A percentile compares a stretch with the other conserved stretches of the same genome.
Evolutionary conservation across 306 rosid species (phyloP).

Genomic region (apple (Malus domestica)): ASM211411v1 NC_041791.1:6025001-6025500

Average conservation of each 20-base stretch:
- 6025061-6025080: too few relatives aligned
- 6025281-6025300: background rate
- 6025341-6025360: background rate
- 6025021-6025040: too few relatives aligned
- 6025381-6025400: constrained; percentile 44
- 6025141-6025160: background rate
- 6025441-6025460: constrained; percentile 25
- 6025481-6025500: constrained; percentile 12
- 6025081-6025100: too few relatives aligned
- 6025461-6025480: constrained; percentile 15
- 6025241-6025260: constrained; percentile 27
- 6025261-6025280: constrained; percentile 22
- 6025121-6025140: background rate
- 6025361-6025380: constrained; percentile 65
- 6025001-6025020: too few relatives aligned
- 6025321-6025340: constrained; percentile 1
- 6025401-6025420: constrained; percentile 20
- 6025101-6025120: too few relatives aligned
- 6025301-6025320: constrained; percentile 5
- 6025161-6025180: background rate
- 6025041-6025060: too few relatives aligned
- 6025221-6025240: constrained; percentile 33
- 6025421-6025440: constrained; percentile 19
- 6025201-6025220: background rate
- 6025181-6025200: background rate